Evolutionary conservation across 163 green algal genomes (phyloP).

Genomic region (Dunaliella salina): DNA sequence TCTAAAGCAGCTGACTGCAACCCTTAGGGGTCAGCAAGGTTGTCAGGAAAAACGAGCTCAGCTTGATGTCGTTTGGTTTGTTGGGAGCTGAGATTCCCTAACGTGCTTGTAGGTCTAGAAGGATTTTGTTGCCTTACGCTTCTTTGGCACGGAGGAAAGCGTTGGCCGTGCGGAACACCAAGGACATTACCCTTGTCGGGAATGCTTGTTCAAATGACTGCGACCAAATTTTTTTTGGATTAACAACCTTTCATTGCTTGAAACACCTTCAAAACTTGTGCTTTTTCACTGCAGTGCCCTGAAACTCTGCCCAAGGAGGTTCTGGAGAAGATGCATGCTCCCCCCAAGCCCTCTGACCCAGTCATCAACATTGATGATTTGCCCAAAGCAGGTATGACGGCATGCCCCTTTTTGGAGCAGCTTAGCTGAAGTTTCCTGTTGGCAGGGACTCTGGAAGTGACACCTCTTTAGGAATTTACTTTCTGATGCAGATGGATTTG

Average conservation of each 20-base stretch:
- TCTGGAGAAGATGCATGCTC: slow-evolving; percentile 82
- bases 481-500: slow-evolving; percentile 67
- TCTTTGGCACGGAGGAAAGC: not conserved
- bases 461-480: slow-evolving; percentile 58
- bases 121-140: not conserved
- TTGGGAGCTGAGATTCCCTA: too few species aligned
- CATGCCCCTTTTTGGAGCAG: not conserved
- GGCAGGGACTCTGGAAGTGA: slow-evolving; percentile 30
- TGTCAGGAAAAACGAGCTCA: too few species aligned
- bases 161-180: slow-evolving; percentile 1
- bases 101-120: not conserved
- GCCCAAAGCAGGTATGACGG: not conserved
- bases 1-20: too few species aligned
- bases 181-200: too few species aligned
- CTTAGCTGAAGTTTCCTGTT: too few species aligned
- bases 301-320: slow-evolving; percentile 82
- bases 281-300: slow-evolving; percentile 48
- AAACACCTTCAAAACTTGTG: not conserved
- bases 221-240: too few species aligned
- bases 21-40: too few species aligned
- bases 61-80: too few species aligned
- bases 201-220: too few species aligned
- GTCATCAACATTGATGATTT: slow-evolving; percentile 48
- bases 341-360: slow-evolving; percentile 67
- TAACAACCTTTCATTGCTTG: too few species aligned